A percentile compares a stretch with the other conserved stretches of the same genome.
These are phyloP conservation scores for Drosera spatulata DNA, from an alignment of 179 eudicot species.

Conservation along the genomic window DNA sequence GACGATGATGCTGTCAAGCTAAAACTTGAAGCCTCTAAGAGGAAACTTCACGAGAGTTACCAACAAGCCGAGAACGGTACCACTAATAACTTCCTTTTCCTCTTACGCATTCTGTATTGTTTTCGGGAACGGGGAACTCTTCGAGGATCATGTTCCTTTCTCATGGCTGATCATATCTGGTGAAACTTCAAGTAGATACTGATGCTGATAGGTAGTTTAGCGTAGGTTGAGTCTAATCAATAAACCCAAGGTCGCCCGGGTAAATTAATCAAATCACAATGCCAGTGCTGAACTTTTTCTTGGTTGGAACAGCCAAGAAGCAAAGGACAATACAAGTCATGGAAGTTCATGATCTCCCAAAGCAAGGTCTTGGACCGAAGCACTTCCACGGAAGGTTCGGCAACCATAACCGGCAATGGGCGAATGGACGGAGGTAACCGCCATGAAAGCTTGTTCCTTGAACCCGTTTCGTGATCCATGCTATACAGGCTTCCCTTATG, in stretches of 20 bases:
- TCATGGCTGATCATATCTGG: too few species aligned
- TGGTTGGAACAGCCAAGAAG: conserved; percentile 53
- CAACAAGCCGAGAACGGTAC: conserved; percentile 82
- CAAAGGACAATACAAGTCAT: conserved; percentile 85
- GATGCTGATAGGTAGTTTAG: too few species aligned
- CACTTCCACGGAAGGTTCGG: conserved; percentile 50
- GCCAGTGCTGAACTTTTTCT: background rate
- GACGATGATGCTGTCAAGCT: conserved; percentile 34
- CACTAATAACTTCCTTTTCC: conserved; percentile 7
- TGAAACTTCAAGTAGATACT: too few species aligned
- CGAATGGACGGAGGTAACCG: conserved; percentile 44
- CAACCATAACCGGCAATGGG: conserved; percentile 49
- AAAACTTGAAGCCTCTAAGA: conserved; percentile 71
- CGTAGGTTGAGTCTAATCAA: too few species aligned
- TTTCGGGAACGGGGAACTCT: too few species aligned
- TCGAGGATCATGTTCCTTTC: too few species aligned
- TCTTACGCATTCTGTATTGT: background rate
- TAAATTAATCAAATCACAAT: conserved; percentile 4
- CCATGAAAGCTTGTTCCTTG: background rate
- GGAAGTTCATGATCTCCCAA: conserved; percentile 83
- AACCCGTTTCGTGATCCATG: background rate
- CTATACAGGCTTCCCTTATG: too few species aligned
- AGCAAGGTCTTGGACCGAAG: conserved; percentile 42
- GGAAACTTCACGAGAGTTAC: conserved; percentile 89
- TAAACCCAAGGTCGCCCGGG: background rate